Conservation (phyloP, 805 yeast species). For the Candida caryicola region DNA sequence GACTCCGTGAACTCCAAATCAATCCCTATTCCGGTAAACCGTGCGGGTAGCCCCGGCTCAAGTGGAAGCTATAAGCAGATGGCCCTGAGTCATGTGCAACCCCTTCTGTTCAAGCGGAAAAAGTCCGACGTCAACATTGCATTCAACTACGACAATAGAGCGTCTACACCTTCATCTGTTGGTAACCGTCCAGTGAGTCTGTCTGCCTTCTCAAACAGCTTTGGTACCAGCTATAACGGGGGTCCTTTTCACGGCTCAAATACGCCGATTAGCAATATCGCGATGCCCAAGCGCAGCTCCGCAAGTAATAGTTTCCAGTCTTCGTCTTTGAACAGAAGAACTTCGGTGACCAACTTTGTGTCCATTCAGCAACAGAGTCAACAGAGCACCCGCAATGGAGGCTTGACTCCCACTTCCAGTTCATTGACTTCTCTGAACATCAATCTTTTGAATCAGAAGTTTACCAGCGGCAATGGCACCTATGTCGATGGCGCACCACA, state of each 20-base stretch:
- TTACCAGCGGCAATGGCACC: constrained; percentile 9
- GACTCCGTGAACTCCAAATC: constrained; percentile 19
- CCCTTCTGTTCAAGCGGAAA: constrained; percentile 37
- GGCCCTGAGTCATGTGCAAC: background rate
- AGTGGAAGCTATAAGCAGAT: constrained; percentile 1
- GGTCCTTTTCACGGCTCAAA: constrained; percentile 6
- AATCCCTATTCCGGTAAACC: constrained; percentile 28
- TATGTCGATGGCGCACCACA: constrained; percentile 19
- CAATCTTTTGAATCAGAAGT: constrained; percentile 21
- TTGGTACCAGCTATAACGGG: background rate
- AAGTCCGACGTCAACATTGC: constrained; percentile 35
- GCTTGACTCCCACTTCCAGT: constrained; percentile 4
- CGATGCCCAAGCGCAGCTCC: constrained; percentile 11
- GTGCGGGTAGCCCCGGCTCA: constrained; percentile 20
- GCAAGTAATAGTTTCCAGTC: constrained; percentile 11
- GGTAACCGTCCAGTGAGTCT: constrained; percentile 19
- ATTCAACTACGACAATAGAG: constrained; percentile 8
- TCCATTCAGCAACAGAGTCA: constrained; percentile 12
- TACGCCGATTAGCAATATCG: background rate
- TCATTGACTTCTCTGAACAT: constrained; percentile 23
- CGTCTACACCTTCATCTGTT: constrained; percentile 15
- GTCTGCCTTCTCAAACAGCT: constrained; percentile 8
- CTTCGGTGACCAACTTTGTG: constrained; percentile 15
- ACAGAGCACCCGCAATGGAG: constrained; percentile 6
- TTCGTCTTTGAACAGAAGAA: constrained; percentile 15